These are phyloP conservation scores for Oryza brachyantha DNA, from an alignment of 176 grass and related monocot genomes.

Conservation along the genomic window DNA sequence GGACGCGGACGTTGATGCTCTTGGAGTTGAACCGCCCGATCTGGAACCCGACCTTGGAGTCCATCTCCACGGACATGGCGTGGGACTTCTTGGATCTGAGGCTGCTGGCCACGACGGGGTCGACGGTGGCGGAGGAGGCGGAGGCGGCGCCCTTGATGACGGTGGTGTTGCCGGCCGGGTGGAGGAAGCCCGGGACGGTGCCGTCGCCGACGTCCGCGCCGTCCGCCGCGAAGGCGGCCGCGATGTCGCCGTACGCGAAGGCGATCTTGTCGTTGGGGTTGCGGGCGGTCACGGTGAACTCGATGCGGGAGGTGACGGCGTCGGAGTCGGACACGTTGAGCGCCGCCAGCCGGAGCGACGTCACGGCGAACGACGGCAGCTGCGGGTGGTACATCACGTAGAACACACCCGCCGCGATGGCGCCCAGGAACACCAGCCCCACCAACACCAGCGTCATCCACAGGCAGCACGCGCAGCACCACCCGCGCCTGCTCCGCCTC, in stretches of 20 bases:
- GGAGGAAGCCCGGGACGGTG: conserved; percentile 70
- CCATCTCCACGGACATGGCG: conserved; percentile 53
- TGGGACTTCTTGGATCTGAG: conserved; percentile 69
- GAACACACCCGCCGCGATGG: conserved; percentile 74
- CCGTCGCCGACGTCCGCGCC: conserved; percentile 59
- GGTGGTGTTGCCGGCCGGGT: conserved; percentile 62
- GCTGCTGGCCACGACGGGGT: conserved; percentile 51
- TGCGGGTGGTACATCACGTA: conserved; percentile 88
- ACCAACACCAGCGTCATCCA: conserved; percentile 70
- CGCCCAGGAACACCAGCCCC: conserved; percentile 64
- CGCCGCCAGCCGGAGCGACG: conserved; percentile 60
- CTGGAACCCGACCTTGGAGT: conserved; percentile 79
- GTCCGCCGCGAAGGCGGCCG: conserved; percentile 48
- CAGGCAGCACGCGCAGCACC: conserved; percentile 80
- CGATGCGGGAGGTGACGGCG: conserved; percentile 70
- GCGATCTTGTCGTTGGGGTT: conserved; percentile 88
- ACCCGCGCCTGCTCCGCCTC: conserved; percentile 55
- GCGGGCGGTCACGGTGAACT: conserved; percentile 76
- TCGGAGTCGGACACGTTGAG: conserved; percentile 78
- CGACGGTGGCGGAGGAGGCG: conserved; percentile 34
- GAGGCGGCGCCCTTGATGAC: conserved; percentile 55
- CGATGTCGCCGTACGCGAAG: conserved; percentile 73
- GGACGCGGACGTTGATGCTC: conserved; percentile 64
- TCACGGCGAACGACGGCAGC: conserved; percentile 66
- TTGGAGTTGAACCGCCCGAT: conserved; percentile 74